Evolutionary conservation across 176 grass and related monocot species (phyloP), one percentile per base, ranked within the genome.

Genomic region (Stipa capillata): DNA sequence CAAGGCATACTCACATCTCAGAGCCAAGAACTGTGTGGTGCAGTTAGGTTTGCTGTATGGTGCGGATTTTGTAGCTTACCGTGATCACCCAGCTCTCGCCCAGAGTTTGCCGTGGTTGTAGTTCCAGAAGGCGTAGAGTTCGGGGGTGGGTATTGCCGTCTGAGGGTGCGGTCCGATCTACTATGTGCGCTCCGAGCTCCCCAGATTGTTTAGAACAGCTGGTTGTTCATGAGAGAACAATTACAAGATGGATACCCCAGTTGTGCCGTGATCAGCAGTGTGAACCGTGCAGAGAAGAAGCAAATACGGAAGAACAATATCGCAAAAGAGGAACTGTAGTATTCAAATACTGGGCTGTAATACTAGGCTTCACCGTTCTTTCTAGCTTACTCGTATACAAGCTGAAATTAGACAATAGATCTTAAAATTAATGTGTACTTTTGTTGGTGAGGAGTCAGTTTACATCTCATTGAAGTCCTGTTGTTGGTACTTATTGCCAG

Each of bases 11-110:
- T 39, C 55, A 15, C 82, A 97, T 83, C 74, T 97, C 13, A 82
- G 91, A 7, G 20, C 47, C 0, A 97, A 94, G 79, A 94, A 94
- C 35, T 97, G 91, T 91, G 91, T 93, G 17, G 88, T 93, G 1
- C 73, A 44, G 43, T 76, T 65, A 0, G 91, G 91, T 1, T 59
- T 86, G 27, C 87, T 85, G 82, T 93, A 97, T 36, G 91, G 94
- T 6, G 65, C 77, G 2, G 81, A 97, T 72, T 97, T 87, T 36
- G 83, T 94, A 13, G 94, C 88, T 34, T 97, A 97, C 63, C 64
- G 86, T n/a, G 91, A 94, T 44, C 94, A 97, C 36, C 88, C 91
- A 3, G 84, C 81, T 7, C 66, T 97, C 0, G 90, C 41, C 89
- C 94, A 4, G 91, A 97, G 70, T 97, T 94, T 71, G 65, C 94